Base-by-base conservation (phyloP, 176 grass and related monocot genomes). In the Chloris gayana region DNA sequence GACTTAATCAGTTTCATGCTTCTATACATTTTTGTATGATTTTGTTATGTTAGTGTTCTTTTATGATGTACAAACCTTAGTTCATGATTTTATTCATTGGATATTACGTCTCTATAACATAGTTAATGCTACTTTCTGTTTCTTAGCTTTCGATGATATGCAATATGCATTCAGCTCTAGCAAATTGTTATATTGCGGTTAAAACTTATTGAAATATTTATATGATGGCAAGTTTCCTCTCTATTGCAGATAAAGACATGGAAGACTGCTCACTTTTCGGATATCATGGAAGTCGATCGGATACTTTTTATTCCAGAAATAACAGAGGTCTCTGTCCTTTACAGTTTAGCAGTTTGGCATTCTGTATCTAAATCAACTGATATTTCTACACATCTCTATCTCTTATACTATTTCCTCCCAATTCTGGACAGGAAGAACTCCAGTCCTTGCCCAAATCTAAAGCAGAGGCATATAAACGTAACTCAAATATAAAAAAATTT, bases 241-340 rank as follows among this genome's bases (percentile, higher is more conserved):
- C 0, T 5, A 70, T 39, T 63, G 25, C 78, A 87, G 85, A 82
- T 82, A 25, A 13, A 62, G 65, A 32, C 25, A 70, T 41, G 59
- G 41, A 87, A 77, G 85, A 32, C 64, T 71, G 24, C 32, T 15
- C 81, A 39, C 31, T 60, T 79, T 11, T 60, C 39, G 1, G 77
- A 86, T 21, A 62, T 81, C 12, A 11, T 60, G 29, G 62, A 86
- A n/a, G n/a, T 80, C 5, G 14, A 68, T 1, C 49, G 0, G 73
- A 45, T 0, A n/a, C 0, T 33, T 7, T 0, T 6, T 50, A 0
- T 35, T 49, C 27, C 1, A 6, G 4, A 0, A 30, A 21, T 53
- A 29, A 61, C 67, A 42, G 13, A 85, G 74, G 37, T 45, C 0
- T 42, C 19, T 75, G 14, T 32, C 50, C 27, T 74, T 86, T 74